phyloP scores from a whole-genome alignment of 228 moss, liverwort and hornwort genomes.

The Sphagnum magellanicum region DNA sequence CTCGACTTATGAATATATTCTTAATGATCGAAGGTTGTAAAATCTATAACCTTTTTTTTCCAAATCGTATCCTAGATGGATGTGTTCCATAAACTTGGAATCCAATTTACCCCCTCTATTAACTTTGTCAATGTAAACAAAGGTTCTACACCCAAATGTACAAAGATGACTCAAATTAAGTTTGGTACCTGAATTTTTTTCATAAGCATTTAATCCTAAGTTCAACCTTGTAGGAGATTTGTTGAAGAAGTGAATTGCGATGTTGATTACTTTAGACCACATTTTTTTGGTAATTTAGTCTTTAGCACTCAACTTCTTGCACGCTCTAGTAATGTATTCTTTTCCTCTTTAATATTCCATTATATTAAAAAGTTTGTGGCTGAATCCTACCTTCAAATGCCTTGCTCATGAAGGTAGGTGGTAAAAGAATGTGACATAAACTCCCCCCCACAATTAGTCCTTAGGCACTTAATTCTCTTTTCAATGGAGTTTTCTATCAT shows the following conservation, averaged over 20 bases:
- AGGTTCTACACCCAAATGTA: not conserved
- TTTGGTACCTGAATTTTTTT: not conserved
- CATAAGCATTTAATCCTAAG: not conserved
- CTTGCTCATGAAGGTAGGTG: not conserved
- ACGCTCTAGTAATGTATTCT: not conserved
- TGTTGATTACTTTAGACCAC: not conserved
- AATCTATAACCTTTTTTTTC: not conserved
- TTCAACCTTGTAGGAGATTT: not conserved
- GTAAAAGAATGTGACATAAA: not conserved
- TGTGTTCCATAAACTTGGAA: not conserved
- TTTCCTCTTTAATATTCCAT: slow-evolving; percentile 3
- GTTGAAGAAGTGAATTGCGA: slow-evolving; percentile 1
- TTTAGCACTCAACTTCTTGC: not conserved
- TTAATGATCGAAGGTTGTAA: not conserved
- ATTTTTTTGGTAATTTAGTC: not conserved
- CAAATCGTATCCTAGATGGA: not conserved
- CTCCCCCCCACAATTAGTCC: not conserved
- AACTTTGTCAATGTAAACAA: not conserved
- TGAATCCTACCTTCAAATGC: slow-evolving; percentile 1
- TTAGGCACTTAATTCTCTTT: not conserved
- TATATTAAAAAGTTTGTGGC: slow-evolving; percentile 1
- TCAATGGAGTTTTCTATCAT: not conserved
- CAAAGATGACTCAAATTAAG: not conserved
- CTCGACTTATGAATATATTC: not conserved
- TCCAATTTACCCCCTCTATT: not conserved